Evolutionary conservation across 352 stramenopile genomes (phyloP).

Genomic region (Thalassiosira livingstoniorum): DNA sequence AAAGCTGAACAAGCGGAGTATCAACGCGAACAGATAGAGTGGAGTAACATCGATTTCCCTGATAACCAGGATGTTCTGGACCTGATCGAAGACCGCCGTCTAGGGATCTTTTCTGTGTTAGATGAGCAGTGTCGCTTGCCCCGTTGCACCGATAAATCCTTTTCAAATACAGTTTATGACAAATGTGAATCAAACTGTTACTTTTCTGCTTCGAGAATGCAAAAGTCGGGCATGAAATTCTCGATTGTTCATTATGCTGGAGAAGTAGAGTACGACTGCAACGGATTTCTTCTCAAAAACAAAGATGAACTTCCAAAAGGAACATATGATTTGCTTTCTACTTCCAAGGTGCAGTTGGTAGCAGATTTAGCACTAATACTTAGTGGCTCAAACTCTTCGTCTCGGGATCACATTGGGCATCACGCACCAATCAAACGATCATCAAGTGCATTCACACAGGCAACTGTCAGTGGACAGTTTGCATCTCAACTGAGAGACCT

Average conservation of each 20-base stretch:
- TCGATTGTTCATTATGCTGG: constrained; percentile 96
- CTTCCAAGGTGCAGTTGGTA: constrained; percentile 64
- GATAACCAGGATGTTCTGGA: constrained; percentile 91
- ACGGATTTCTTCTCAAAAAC: constrained; percentile 97
- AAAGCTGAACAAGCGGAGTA: constrained; percentile 90
- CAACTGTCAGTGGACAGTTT: constrained; percentile 88
- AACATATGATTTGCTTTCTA: constrained; percentile 71
- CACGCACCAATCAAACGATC: constrained; percentile 6
- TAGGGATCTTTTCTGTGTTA: constrained; percentile 86
- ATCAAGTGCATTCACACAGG: constrained; percentile 65
- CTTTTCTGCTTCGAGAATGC: constrained; percentile 44
- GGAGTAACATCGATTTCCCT: constrained; percentile 93
- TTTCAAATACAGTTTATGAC: constrained; percentile 71
- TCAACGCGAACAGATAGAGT: constrained; percentile 89
- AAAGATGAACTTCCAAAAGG: constrained; percentile 92
- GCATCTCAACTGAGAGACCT: constrained; percentile 90
- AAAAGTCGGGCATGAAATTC: constrained; percentile 81
- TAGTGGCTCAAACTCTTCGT: constrained; percentile 20
- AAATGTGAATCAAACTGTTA: constrained; percentile 62
- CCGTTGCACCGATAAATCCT: constrained; percentile 67
- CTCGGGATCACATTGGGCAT: neutral
- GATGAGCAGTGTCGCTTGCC: constrained; percentile 84
- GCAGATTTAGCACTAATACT: constrained; percentile 60
- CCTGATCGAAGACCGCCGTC: constrained; percentile 88
- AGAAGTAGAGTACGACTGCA: constrained; percentile 92